These are phyloP conservation scores for Ramaria sp. DNA, from an alignment of 768 basidiomycete species.

Conservation along the genomic window DNA sequence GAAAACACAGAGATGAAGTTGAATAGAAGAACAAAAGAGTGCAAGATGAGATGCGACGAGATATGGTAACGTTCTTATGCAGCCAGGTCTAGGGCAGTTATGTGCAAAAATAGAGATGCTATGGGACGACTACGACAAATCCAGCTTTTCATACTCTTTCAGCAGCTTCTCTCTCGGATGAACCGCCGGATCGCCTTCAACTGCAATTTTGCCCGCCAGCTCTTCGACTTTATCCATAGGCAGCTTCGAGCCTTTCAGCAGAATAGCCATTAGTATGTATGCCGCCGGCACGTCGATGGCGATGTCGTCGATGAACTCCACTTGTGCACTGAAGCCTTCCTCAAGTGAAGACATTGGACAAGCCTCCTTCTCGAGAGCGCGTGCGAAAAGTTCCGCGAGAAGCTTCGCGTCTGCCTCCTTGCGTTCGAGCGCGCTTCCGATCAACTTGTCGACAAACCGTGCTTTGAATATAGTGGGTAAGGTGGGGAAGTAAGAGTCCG, in stretches of 20 bases:
- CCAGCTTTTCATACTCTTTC: slow-evolving; percentile 14
- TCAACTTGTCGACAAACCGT: slow-evolving; percentile 64
- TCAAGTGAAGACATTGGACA: slow-evolving; percentile 55
- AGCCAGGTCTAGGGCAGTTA: background rate
- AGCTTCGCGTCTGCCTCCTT: slow-evolving; percentile 75
- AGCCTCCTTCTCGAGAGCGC: slow-evolving; percentile 47
- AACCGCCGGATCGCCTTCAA: slow-evolving; percentile 23
- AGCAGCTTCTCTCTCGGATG: slow-evolving; percentile 26
- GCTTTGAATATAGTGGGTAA: slow-evolving; percentile 56
- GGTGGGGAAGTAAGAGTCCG: slow-evolving; percentile 72
- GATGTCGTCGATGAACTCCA: slow-evolving; percentile 79
- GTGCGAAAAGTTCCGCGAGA: slow-evolving; percentile 63
- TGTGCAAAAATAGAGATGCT: background rate
- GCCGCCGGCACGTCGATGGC: slow-evolving; percentile 88
- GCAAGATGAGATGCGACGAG: slow-evolving; percentile 2
- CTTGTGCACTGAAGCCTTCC: slow-evolving; percentile 56
- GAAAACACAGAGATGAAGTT: slow-evolving; percentile 5
- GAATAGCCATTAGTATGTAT: slow-evolving; percentile 58
- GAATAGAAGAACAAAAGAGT: background rate
- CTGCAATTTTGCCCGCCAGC: slow-evolving; percentile 23
- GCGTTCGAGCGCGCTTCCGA: slow-evolving; percentile 62
- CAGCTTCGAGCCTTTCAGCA: slow-evolving; percentile 61
- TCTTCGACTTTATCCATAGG: slow-evolving; percentile 33
- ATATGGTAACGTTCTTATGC: slow-evolving; percentile 1
- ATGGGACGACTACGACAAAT: slow-evolving; percentile 12